Evolutionary conservation across 129 eudicot species (phyloP), one percentile per base, ranked within the genome.

Genomic region (Chrysanthemum seticuspe): DNA sequence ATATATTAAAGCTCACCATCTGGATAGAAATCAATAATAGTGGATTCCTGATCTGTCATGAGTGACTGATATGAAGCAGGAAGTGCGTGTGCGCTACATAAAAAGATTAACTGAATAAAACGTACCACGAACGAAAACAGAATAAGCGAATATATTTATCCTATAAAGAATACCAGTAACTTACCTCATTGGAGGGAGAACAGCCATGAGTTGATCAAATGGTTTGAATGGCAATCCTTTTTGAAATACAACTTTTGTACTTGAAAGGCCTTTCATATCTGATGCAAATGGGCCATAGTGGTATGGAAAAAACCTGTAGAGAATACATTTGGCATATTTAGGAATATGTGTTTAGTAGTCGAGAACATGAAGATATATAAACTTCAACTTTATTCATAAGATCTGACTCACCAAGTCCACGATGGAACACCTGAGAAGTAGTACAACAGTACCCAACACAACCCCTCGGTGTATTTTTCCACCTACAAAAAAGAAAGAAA

Each of bases 201-300:
- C 92, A 13, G 86, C 88, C 90, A 89, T 83, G 8, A 89, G 87
- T 34, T 89, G 96, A 59, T 87, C 92, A 74, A 89, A 86, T 0
- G 96, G 90, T 58, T 69, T 80, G 1, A 87, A 84, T 1, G 92
- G 96, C 6, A 19, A 56, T 36, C 92, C 90, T 66, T 74, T 76
- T 3, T 68, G 86, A 70, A 89, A 89, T 5, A 62, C 62, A 5
- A 62, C 74, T 27, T 79, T 80, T 0, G 50, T 69, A 8, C 79
- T 85, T 0, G 88, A 62, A 0, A 89, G 81, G 0, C 96, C 96
- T 74, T 80, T 83, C 1, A 87, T 13, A 14, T 89, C 96, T 0
- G 96, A 89, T 3, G 92, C 96, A 76, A 84, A 85, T 0, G 87
- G 92, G 10, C 88, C 88, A 51, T 89, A 87, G 49, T 89, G 82